A percentile compares a stretch with the other conserved stretches of the same genome.
These are phyloP conservation scores for Xylaria sp. DNA, from an alignment of 2,329 filamentous ascomycete genomes.

Conservation along the genomic window DNA sequence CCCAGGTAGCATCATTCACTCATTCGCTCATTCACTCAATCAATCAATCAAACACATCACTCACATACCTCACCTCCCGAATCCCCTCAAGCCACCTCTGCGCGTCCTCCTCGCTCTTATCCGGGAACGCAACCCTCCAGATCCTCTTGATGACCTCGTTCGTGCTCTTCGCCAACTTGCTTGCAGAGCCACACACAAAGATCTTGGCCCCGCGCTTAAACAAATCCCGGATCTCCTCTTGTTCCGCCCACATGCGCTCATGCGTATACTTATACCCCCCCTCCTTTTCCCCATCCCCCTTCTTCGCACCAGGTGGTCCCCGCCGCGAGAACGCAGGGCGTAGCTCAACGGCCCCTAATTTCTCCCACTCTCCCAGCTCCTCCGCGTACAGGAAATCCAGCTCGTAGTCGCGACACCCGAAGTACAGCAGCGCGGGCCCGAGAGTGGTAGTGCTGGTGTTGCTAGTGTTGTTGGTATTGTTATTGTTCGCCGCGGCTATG, in stretches of 20 bases:
- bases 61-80: slow-evolving; percentile 39
- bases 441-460: no score
- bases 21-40: background rate
- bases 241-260: slow-evolving; percentile 35
- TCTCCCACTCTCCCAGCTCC: slow-evolving; percentile 69
- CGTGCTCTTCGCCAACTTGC: slow-evolving; percentile 36
- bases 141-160: slow-evolving; percentile 34
- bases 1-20: background rate
- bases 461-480: background rate
- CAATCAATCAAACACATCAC: slow-evolving; percentile 39
- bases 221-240: slow-evolving; percentile 28
- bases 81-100: slow-evolving; percentile 36
- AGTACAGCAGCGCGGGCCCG: slow-evolving; percentile 66
- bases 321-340: slow-evolving; percentile 63
- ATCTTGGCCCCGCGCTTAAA: slow-evolving; percentile 29
- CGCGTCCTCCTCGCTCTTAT: slow-evolving; percentile 35
- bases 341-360: slow-evolving; percentile 69
- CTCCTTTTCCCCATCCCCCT: background rate
- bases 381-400: slow-evolving; percentile 70
- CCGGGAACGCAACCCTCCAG: slow-evolving; percentile 28
- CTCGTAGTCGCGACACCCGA: slow-evolving; percentile 52
- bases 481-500: slow-evolving; percentile 9
- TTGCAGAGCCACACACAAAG: slow-evolving; percentile 35
- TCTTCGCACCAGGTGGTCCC: background rate
- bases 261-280: slow-evolving; percentile 25